These are phyloP conservation scores for Prosopis cineraria DNA, from an alignment of 306 rosid genomes.

Conservation along the genomic window DNA sequence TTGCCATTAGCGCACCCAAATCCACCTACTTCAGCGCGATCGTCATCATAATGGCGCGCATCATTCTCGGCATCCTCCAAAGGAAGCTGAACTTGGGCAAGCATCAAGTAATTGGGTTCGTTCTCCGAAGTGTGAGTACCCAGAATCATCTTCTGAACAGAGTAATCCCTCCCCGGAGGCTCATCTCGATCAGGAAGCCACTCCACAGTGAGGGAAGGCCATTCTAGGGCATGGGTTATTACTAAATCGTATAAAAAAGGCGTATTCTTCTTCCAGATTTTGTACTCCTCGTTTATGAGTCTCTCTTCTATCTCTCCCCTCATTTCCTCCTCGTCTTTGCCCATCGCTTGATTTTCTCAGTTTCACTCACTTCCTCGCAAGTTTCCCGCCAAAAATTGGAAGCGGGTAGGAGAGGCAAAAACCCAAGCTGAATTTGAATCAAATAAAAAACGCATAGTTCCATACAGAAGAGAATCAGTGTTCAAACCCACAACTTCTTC, in stretches of 20 bases:
- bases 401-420: neutral
- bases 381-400: conserved; percentile 12
- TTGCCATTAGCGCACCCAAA: conserved; percentile 90
- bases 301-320: conserved; percentile 77
- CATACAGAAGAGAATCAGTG: neutral
- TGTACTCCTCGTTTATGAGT: conserved; percentile 75
- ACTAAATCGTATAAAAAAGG: conserved; percentile 74
- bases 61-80: conserved; percentile 92
- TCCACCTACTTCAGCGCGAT: conserved; percentile 78
- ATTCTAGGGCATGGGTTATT: conserved; percentile 77
- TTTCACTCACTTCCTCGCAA: neutral
- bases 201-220: conserved; percentile 96
- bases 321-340: conserved; percentile 74
- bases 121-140: conserved; percentile 97
- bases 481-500: neutral
- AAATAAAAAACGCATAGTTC: neutral
- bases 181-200: conserved; percentile 77
- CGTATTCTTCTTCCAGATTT: conserved; percentile 81
- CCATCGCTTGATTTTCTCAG: conserved; percentile 37
- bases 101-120: conserved; percentile 95
- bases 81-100: conserved; percentile 95
- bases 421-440: neutral
- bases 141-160: conserved; percentile 71
- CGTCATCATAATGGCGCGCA: conserved; percentile 85
- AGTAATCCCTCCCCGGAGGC: conserved; percentile 73